Conservation (phyloP, 2,329 filamentous ascomycete species). For the Sporothrix brunneoviolacea region DNA sequence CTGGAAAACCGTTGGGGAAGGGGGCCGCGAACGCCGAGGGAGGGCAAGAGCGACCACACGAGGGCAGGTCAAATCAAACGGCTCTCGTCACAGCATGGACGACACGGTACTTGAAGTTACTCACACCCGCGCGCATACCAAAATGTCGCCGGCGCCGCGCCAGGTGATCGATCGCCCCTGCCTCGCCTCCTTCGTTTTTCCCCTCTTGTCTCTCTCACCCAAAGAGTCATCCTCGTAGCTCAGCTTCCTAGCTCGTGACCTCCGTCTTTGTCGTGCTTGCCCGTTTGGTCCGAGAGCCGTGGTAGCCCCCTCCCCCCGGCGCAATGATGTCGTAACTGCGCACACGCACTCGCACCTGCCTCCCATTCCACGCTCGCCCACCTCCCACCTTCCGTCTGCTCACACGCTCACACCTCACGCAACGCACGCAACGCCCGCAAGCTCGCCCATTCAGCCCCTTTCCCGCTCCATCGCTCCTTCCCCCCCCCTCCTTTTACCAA, state of each 20-base stretch:
- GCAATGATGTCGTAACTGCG: conserved; percentile 5
- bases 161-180: conserved; percentile 8
- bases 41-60: not conserved
- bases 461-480: not conserved
- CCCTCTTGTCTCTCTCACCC: not conserved
- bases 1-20: not conserved
- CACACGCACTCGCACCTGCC: not conserved
- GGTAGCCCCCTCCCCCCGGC: not conserved
- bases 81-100: not conserved
- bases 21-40: no score
- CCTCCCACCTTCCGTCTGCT: no score
- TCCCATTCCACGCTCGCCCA: not conserved
- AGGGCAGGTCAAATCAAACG: not conserved
- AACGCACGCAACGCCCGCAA: no score
- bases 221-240: not conserved
- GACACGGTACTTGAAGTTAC: no score
- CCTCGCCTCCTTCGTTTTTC: not conserved
- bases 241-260: conserved; percentile 4
- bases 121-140: not conserved
- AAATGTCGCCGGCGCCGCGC: conserved; percentile 4
- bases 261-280: not conserved
- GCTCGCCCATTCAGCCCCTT: not conserved
- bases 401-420: no score
- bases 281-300: not conserved
- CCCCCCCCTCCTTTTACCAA: not conserved